Conservation (phyloP, 2,329 filamentous ascomycete species). For the Bretziella fagacearum region DNA sequence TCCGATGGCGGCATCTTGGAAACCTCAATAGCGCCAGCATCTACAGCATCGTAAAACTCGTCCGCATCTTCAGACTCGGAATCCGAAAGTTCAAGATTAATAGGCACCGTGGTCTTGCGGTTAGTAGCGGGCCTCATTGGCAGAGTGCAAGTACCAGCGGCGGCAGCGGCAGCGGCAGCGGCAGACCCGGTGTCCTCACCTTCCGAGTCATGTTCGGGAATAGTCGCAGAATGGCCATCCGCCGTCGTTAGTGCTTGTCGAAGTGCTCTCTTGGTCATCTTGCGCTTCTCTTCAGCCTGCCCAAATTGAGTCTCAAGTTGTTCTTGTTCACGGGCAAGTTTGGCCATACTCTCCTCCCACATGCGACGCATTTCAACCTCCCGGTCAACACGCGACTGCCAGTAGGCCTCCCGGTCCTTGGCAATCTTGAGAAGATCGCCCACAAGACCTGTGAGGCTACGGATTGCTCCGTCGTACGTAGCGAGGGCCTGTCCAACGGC, state of each 20-base stretch:
- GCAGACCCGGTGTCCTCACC: constrained; percentile 14
- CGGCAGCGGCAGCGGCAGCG: not conserved
- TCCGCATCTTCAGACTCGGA: constrained; percentile 69
- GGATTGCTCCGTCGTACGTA: constrained; percentile 80
- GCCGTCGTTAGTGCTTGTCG: constrained; percentile 67
- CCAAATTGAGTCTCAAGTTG: constrained; percentile 73
- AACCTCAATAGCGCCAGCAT: constrained; percentile 78
- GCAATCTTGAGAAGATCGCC: constrained; percentile 83
- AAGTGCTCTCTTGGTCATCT: constrained; percentile 73
- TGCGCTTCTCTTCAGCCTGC: constrained; percentile 78
- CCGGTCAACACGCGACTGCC: constrained; percentile 86
- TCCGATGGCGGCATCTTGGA: constrained; percentile 44
- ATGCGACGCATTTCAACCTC: constrained; percentile 83
- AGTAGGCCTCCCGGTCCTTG: constrained; percentile 84
- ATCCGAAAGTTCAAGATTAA: constrained; percentile 41
- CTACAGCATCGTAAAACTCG: constrained; percentile 95
- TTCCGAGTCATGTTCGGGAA: constrained; percentile 21
- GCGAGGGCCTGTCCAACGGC: constrained; percentile 59
- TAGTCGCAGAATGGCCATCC: constrained; percentile 23
- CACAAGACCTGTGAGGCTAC: constrained; percentile 68
- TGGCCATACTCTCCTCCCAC: constrained; percentile 99
- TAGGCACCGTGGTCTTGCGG: constrained; percentile 6
- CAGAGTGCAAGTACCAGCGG: not conserved
- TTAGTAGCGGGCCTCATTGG: not conserved
- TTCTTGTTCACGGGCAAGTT: constrained; percentile 89